Base-by-base conservation (phyloP, 2,329 filamentous ascomycete genomes). In the Coniosporium uncinatum region DNA sequence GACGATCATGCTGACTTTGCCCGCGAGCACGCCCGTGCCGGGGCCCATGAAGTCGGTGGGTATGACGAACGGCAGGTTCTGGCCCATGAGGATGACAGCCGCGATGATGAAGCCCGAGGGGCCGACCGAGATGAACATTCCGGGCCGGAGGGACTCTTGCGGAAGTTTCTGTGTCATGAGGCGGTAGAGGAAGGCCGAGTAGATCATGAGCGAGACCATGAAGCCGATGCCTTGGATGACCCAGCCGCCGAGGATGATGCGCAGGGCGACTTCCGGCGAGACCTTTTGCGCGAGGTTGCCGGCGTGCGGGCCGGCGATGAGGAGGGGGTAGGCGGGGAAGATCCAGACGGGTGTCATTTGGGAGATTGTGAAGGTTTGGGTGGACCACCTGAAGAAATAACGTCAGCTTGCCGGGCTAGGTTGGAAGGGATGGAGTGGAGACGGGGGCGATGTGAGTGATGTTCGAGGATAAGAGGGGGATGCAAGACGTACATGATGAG, bases 291-390 rank as follows among this genome's bases (percentile, higher is more conserved):
- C 70, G 13, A 82, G 57, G 5, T 73, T 79, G 16, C 76, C 75
- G 4, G 83, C 87, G 50, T 89, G 80, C 0, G 87, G 83, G 0
- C 83, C 87, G 18, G 84, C 79, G 6, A 93, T 77, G 3, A 94
- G 74, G 18, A 93, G 71, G 1, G 88, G 86, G 49, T 94, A 94
- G 1, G 84, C 86, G 0, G 87, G 88, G 49, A 93, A 93, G 41
- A 91, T 88, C 87, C 87, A 93, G 16, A 88, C 80, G 0, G 87
- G 87, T 1, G 87, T 93, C 88, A 94, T 93, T 40, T 81, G 81
- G 24, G 86, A 83, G 37, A 93, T 86, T 0, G 88, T 81, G 50
- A 80, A 81, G 3, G 76, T 79, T 45, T 78, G 75, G 0, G 78
- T 82, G 2, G 75, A 79, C 78, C 78, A 82, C 51, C 75, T 79